Conservation (phyloP, 345 rosid genomes). For the Ceriops zippeliana region DNA sequence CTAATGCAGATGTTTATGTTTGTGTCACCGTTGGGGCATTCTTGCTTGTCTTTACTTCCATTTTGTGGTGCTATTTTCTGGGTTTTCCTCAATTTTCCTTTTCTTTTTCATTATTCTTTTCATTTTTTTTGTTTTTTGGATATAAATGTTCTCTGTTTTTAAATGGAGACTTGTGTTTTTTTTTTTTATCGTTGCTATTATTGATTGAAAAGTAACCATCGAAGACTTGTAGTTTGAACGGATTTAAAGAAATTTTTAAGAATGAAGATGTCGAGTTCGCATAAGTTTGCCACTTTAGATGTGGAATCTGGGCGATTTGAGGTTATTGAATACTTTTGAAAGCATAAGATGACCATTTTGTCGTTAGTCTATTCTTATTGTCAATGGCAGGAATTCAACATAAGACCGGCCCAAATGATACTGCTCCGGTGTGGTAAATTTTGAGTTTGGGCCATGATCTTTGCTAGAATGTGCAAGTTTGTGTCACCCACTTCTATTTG, state of each 20-base stretch:
- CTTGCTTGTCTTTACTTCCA: too few species aligned
- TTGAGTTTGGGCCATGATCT: conserved; percentile 12
- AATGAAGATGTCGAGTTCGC: conserved; percentile 3
- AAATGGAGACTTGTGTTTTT: background rate
- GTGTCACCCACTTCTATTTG: conserved; percentile 16
- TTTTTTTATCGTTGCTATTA: background rate
- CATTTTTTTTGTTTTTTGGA: too few species aligned
- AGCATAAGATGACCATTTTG: conserved; percentile 14
- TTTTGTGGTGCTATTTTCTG: too few species aligned
- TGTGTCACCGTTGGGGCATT: too few species aligned
- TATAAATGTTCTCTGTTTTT: background rate
- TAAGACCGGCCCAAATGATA: conserved; percentile 14
- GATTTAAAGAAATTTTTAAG: conserved; percentile 2
- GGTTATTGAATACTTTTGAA: conserved; percentile 7
- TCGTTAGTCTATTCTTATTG: conserved; percentile 24
- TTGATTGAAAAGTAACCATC: background rate
- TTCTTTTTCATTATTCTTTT: too few species aligned
- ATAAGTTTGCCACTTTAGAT: conserved; percentile 1
- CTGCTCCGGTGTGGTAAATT: background rate
- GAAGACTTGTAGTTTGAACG: conserved; percentile 3
- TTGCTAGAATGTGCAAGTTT: conserved; percentile 18
- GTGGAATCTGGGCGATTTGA: conserved; percentile 12
- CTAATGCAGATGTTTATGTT: too few species aligned
- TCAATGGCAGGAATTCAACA: conserved; percentile 19
- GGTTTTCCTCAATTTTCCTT: too few species aligned